Base-by-base conservation (phyloP, 495 filamentous ascomycete species). In the Diplogelasinospora grovesii region DNA sequence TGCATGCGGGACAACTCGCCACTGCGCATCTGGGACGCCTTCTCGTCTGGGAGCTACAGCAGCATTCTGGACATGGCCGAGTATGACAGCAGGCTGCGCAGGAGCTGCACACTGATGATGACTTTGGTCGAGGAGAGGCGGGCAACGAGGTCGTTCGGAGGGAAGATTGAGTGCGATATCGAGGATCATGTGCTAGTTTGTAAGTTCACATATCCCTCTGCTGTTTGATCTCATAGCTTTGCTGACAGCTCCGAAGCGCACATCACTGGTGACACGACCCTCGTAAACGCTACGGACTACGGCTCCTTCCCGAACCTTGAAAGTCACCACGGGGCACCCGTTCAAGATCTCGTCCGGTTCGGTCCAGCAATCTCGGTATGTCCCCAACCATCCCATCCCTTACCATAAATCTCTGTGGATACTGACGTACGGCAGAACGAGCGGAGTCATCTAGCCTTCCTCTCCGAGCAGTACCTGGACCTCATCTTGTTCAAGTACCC, bases 291-390 rank as follows among this genome's bases (percentile, higher is more conserved):
- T 6, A 65, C 62, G 1, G 70, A 75, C 46, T 74, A 75, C 31
- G 50, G 56, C 1, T 46, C 60, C 0, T 61, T 72, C 27, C 56
- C 66, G 6, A 64, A 66, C 19, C 63, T 67, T 29, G 63, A 68
- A 29, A 57, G 53, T n/a, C 42, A 39, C 4, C 36, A 56, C 8
- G 53, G 58, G 1, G 32, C 50, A 4, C 45, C 59, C 4, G 57
- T 71, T 14, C 59, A 67, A 27, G 57, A 68, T 14, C 59, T 67
- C 14, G 47, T 65, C 21, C 50, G 60, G 30, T 57, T 64, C 16
- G 65, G 62, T 8, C 70, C 70, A 1, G 61, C 57, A 5, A 70
- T 66, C 24, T 69, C 71, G 41, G 68, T 74, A 52, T 33, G 63
- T 55, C 1, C 3, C 16, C n/a, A 5, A 24, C 4, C 16, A 33